A percentile compares a stretch with the other conserved stretches of the same genome.
phyloP scores from a whole-genome alignment of 257 asterid species.

The Ilex aquifolium region DNA sequence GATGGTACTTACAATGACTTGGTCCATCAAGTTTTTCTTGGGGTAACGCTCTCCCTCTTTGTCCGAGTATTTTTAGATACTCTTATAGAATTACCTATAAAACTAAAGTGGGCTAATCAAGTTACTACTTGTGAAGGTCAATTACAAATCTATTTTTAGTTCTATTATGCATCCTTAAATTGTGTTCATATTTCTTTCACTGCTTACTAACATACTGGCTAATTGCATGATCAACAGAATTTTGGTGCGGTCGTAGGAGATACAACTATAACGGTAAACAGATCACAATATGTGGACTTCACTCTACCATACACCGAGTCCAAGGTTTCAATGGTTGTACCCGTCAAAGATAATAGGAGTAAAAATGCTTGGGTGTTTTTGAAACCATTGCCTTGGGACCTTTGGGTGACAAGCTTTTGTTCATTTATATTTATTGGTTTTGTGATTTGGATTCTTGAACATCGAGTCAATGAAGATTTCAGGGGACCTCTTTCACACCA shows the following conservation, averaged over 20 bases:
- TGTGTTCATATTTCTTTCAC: not conserved
- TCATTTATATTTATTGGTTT: conserved; percentile 14
- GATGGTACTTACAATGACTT: not conserved
- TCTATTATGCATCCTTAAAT: not conserved
- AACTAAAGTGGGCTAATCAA: not conserved
- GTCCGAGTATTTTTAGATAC: not conserved
- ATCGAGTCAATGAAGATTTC: conserved; percentile 16
- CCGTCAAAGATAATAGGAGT: not conserved
- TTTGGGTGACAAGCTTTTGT: conserved; percentile 19
- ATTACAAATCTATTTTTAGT: not conserved
- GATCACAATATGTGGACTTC: conserved; percentile 18
- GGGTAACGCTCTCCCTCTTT: not conserved
- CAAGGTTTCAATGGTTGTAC: conserved; percentile 17
- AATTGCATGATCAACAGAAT: not conserved
- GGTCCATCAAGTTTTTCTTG: not conserved
- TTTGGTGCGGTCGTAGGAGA: conserved; percentile 18
- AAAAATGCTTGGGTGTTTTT: conserved; percentile 23
- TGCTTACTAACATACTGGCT: too few relatives aligned
- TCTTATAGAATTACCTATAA: not conserved
- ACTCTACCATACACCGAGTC: conserved; percentile 19
- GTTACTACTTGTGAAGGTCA: too few relatives aligned
- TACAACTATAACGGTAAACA: conserved; percentile 13
- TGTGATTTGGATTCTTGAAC: conserved; percentile 24
- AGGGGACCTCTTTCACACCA: conserved; percentile 26
- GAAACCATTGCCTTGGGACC: conserved; percentile 24